Percentiles rank a stretch among this genome's conserved stretches.
Evolutionary conservation across 1,284 basidiomycete genomes (phyloP).

Genomic region (Microbotryomycetes sp.): DNA sequence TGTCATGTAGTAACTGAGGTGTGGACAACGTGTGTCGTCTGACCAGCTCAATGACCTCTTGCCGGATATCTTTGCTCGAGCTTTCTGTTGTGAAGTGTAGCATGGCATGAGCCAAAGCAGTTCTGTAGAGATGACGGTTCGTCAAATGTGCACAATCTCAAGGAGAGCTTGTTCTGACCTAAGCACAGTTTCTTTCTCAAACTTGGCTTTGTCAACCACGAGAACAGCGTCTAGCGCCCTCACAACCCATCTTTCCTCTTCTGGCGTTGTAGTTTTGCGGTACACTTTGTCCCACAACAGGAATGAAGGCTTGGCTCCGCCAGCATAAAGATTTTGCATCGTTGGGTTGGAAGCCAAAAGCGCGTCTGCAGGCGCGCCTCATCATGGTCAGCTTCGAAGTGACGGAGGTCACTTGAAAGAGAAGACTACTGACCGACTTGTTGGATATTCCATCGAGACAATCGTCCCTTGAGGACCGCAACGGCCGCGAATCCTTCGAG

Average conservation of each 20-base stretch:
- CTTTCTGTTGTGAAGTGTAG: slow-evolving; percentile 61
- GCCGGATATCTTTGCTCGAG: slow-evolving; percentile 50
- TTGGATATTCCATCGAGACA: slow-evolving; percentile 36
- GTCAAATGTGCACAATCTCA: not conserved
- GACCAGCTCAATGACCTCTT: slow-evolving; percentile 48
- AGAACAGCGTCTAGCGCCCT: slow-evolving; percentile 56
- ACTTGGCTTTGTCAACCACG: slow-evolving; percentile 49
- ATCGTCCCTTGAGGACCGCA: slow-evolving; percentile 59
- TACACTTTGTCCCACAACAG: slow-evolving; percentile 80
- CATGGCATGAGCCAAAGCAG: slow-evolving; percentile 57
- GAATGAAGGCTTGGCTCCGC: slow-evolving; percentile 65
- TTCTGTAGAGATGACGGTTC: slow-evolving; percentile 41
- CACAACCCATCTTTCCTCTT: slow-evolving; percentile 74
- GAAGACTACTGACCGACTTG: slow-evolving; percentile 16
- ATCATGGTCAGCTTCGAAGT: not conserved
- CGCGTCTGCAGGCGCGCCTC: slow-evolving; percentile 8
- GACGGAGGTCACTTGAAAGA: not conserved
- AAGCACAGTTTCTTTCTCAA: slow-evolving; percentile 52
- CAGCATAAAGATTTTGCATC: slow-evolving; percentile 41
- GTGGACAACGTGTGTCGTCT: slow-evolving; percentile 38
- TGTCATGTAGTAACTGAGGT: slow-evolving; percentile 49
- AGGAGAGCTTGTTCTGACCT: slow-evolving; percentile 46
- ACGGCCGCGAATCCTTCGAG: slow-evolving; percentile 75
- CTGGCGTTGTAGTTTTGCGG: slow-evolving; percentile 55
- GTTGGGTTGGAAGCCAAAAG: slow-evolving; percentile 36